Evolutionary conservation across 2,329 filamentous ascomycete species (phyloP).

Genomic region (Monosporascus sp.): DNA sequence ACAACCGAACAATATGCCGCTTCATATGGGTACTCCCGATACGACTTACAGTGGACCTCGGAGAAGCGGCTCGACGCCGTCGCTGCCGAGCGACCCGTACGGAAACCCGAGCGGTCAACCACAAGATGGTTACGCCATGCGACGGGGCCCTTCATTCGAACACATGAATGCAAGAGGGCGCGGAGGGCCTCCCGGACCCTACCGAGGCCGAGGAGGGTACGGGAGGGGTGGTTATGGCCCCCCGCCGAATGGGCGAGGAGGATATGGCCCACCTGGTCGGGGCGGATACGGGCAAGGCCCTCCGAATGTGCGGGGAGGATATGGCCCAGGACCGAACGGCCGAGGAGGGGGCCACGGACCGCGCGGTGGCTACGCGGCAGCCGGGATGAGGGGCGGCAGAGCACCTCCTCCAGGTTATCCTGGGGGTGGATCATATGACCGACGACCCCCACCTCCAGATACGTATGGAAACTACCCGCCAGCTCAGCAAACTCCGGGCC

Average conservation of each 20-base stretch:
- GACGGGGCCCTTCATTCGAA: conserved; percentile 41
- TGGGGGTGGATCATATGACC: conserved; percentile 34
- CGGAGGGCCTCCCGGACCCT: conserved; percentile 44
- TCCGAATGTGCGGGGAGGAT: conserved; percentile 29
- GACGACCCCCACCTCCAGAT: conserved; percentile 22
- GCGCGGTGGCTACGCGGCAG: conserved; percentile 24
- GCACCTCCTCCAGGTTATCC: conserved; percentile 41
- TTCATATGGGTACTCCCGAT: conserved; percentile 34
- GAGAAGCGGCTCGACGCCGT: conserved; percentile 35
- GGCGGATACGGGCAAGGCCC: conserved; percentile 38
- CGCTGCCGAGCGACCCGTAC: conserved; percentile 52
- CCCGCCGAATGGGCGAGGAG: conserved; percentile 38
- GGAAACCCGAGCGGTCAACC: conserved; percentile 50
- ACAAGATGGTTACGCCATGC: conserved; percentile 41
- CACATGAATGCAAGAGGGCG: conserved; percentile 50
- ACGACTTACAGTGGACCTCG: conserved; percentile 30
- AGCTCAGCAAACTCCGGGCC: conserved; percentile 33
- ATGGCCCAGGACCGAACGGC: conserved; percentile 12
- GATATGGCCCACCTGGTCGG: conserved; percentile 43
- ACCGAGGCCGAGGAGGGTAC: conserved; percentile 48
- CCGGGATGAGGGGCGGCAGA: conserved; percentile 32
- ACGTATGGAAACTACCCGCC: conserved; percentile 24
- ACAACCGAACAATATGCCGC: conserved; percentile 40
- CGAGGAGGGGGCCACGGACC: conserved; percentile 27
- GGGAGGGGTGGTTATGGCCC: conserved; percentile 38